phyloP scores from a whole-genome alignment of 345 rosid species.

The Sisymbrium irio region DNA sequence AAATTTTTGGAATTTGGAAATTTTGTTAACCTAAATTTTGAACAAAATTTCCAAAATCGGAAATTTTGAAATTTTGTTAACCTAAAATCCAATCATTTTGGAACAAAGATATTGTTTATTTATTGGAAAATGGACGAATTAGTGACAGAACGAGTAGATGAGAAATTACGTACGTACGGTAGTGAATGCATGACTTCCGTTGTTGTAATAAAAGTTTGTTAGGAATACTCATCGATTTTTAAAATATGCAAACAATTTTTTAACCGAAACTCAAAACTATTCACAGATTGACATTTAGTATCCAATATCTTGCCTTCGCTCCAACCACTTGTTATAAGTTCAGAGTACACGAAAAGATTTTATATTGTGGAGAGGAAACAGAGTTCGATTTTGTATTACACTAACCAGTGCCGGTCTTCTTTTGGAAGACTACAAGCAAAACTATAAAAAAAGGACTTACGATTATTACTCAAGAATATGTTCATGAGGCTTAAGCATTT shows the following conservation, averaged over 20 bases:
- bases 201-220: conserved; percentile 26
- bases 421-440: too few relatives aligned
- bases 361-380: not conserved
- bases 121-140: conserved; percentile 6
- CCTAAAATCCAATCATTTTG: not conserved
- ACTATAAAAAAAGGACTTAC: too few relatives aligned
- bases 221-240: conserved; percentile 3
- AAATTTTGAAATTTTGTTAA: too few relatives aligned
- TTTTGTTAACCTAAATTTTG: not conserved
- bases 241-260: not conserved
- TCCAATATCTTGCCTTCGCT: not conserved
- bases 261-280: not conserved
- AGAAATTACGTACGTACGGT: conserved; percentile 30
- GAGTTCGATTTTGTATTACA: too few relatives aligned
- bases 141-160: conserved; percentile 20
- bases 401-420: too few relatives aligned
- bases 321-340: not conserved
- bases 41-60: too few relatives aligned
- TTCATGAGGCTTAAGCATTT: not conserved
- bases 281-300: not conserved
- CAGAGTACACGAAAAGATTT: not conserved
- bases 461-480: not conserved
- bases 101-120: conserved; percentile 12
- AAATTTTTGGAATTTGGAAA: too few relatives aligned
- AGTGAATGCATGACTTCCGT: conserved; percentile 29